Base-by-base conservation (phyloP, 192 early-diverging fungal genomes). In the Coemansia umbellata region DNA sequence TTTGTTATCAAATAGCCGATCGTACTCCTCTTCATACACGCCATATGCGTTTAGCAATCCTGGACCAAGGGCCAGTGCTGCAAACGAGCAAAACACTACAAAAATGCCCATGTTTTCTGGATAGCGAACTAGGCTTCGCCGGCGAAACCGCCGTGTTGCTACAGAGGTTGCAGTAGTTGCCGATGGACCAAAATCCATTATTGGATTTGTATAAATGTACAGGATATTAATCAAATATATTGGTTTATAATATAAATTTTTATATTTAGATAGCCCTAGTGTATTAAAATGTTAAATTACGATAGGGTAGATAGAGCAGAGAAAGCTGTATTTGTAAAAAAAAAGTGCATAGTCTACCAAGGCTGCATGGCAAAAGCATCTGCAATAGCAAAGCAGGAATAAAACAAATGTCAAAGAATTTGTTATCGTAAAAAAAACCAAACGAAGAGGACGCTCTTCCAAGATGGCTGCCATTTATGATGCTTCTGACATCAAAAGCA, bases 41-140 rank as follows among this genome's bases (percentile, higher is more conserved):
- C 73, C 73, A n/a, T 69, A 76, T 1, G 73, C 73, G 27, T 76
- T 76, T 14, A 69, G 36, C 8, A 76, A 31, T 8, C 73, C 73
- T 0, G 73, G 73, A 0, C 73, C 73, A 9, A 76, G 58, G 11
- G 66, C 49, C 13, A 76, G 37, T 17, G 62, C 73, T 13, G 47
- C 24, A 37, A 76, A 76, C 11, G 73, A 76, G 39, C 73, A 65
- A 15, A 69, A 62, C 11, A 69, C 73, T 5, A 76, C 66, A 41
- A 76, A 27, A n/a, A 33, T 33, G 1, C 73, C 73, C 73, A 76
- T 76, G 28, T 68, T 51, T 18, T 51, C 51, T 4, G 73, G 73
- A 39, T 69, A 66, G 7, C 36, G 40, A 8, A 45, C 52, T 19
- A 64, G 56, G 35, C 72, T 68, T 31, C 35, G 65, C 49, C 72